A percentile compares a stretch with the other conserved stretches of the same genome.
Conservation (phyloP, 1,284 basidiomycete species). For the Ganoderma sinense region DNA sequence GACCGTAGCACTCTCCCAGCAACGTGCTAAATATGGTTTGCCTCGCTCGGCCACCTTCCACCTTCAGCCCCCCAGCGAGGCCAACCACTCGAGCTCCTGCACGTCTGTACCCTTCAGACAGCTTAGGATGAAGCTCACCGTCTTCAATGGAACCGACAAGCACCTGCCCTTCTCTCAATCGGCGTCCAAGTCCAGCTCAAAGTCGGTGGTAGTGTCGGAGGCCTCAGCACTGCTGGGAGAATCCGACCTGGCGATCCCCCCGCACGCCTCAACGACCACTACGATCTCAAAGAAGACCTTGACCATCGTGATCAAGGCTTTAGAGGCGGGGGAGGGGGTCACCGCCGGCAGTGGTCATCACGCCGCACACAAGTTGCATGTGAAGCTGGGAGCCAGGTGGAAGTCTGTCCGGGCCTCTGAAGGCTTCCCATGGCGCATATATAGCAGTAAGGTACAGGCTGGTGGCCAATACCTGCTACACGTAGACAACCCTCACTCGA, state of each 20-base stretch:
- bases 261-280: conserved; percentile 36
- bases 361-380: conserved; percentile 22
- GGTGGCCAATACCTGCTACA: neutral
- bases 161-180: conserved; percentile 11
- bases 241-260: conserved; percentile 24
- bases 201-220: conserved; percentile 14
- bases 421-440: conserved; percentile 64
- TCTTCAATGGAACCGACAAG: conserved; percentile 31
- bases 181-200: neutral
- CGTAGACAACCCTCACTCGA: neutral
- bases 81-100: neutral
- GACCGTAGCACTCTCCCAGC: neutral
- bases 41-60: neutral
- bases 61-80: neutral
- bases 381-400: conserved; percentile 45
- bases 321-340: neutral
- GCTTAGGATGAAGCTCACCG: conserved; percentile 28
- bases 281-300: conserved; percentile 29
- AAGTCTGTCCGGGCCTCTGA: conserved; percentile 48
- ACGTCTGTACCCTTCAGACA: neutral
- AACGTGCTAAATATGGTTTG: neutral
- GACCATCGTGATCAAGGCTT: neutral
- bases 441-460: conserved; percentile 52
- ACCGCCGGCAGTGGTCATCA: neutral
- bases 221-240: conserved; percentile 15